Evolutionary conservation across 106 monocot genomes (phyloP), one percentile per base, ranked within the genome.

Genomic region (Dendrobium officinale): DNA sequence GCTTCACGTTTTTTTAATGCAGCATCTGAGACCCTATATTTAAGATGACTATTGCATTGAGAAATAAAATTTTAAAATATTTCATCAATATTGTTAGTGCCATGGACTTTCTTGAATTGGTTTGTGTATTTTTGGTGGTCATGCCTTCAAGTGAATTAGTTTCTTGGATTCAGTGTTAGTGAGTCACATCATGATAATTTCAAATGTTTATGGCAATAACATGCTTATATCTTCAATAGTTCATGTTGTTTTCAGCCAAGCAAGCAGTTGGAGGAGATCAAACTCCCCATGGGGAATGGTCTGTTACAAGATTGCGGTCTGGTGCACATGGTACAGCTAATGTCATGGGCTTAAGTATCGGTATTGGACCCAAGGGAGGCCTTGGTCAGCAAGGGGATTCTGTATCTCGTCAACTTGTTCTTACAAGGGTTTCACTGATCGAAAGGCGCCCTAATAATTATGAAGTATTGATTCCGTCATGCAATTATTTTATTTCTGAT

Each of bases 361-460:
- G 91, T 26, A 75, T 99, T 88, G 99, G 99, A 78, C 93, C 99
- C 27, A 99, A 93, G 82, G 95, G 99, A 76, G 99, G 95, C 37
- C 92, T 99, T 72, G 99, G 93, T 78, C 91, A 99, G 48, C 85
- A 91, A 55, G 99, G 95, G 73, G 95, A 99, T 86, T 88, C 89
- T 31, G 91, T 95, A 19, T 90, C 92, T 61, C 95, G 95, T 20
- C 95, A 95, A 81, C 92, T 99, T 83, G 85, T 99, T 84, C 88
- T 99, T 64, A 93, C 99, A 75, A 95, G 93, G 86, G 72, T 80
- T 82, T 95, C 99, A 79, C 84, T 99, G 81, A 86, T 93, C 83
- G 99, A 99, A 91, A 89, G 99, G 80, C 89, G 99, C 9, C 95
- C 95, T 27, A 92, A 91, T 49, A 98, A 98, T 77, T 98, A 98